Evolutionary conservation across 1,284 basidiomycete species (phyloP).

Genomic region (Testicularia cyperi): DNA sequence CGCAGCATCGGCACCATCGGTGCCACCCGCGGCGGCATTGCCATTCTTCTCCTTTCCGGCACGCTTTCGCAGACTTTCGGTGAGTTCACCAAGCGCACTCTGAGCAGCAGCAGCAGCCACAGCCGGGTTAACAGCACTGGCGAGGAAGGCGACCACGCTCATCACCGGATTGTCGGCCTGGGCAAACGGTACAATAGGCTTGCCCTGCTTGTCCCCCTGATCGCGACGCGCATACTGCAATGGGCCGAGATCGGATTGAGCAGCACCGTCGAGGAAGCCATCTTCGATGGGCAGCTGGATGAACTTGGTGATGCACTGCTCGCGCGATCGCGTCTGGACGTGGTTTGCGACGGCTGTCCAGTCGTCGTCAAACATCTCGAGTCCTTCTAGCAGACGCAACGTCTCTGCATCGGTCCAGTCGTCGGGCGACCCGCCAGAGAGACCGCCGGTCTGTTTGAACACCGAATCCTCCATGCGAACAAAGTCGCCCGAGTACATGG

Average conservation of each 20-base stretch:
- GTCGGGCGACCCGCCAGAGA: constrained; percentile 65
- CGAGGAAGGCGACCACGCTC: constrained; percentile 96
- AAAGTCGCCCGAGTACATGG: constrained; percentile 97
- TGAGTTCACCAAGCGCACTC: constrained; percentile 71
- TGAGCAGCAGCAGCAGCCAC: constrained; percentile 93
- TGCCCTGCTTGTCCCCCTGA: constrained; percentile 32
- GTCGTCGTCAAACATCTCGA: constrained; percentile 98
- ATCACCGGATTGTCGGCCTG: constrained; percentile 96
- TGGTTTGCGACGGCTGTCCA: constrained; percentile 90
- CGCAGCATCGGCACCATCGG: constrained; percentile 7
- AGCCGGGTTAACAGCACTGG: constrained; percentile 84
- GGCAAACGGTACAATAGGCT: constrained; percentile 71
- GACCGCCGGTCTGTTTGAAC: constrained; percentile 63
- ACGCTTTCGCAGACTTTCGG: constrained; percentile 47
- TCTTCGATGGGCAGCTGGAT: constrained; percentile 96
- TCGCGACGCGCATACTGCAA: constrained; percentile 67
- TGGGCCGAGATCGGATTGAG: constrained; percentile 68
- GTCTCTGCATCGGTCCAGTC: constrained; percentile 92
- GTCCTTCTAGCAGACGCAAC: constrained; percentile 82
- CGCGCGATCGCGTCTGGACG: constrained; percentile 83
- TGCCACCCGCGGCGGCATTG: constrained; percentile 1
- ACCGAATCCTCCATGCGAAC: constrained; percentile 72
- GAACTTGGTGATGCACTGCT: constrained; percentile 95
- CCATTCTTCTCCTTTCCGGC: constrained; percentile 19
- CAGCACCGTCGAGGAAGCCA: constrained; percentile 69